A percentile compares a stretch with the other conserved stretches of the same genome.
phyloP scores from a whole-genome alignment of 139 green algal genomes.

The Pleodorina starrii region DNA sequence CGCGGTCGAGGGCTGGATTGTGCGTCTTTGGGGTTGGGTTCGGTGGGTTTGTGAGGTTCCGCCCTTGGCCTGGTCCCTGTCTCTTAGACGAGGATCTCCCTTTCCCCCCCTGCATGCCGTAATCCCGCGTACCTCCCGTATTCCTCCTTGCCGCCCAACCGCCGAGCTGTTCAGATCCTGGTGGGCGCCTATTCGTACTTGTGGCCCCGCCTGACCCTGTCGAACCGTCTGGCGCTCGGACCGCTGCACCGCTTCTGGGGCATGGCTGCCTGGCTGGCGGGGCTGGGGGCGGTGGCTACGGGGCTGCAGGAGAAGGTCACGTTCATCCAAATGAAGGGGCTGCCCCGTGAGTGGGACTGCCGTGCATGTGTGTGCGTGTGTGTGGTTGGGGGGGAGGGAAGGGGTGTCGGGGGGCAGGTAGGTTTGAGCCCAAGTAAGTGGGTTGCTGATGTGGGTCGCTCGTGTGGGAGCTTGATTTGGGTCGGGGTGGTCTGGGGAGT shows the following conservation, averaged over 20 bases:
- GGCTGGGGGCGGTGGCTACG: slow-evolving; percentile 56
- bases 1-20: too few relatives aligned
- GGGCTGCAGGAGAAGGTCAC: slow-evolving; percentile 63
- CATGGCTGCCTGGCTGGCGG: slow-evolving; percentile 50
- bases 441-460: too few relatives aligned
- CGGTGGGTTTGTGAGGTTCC: too few relatives aligned
- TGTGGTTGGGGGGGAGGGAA: too few relatives aligned
- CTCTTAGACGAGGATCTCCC: too few relatives aligned
- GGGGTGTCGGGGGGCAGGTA: too few relatives aligned
- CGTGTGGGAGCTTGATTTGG: too few relatives aligned
- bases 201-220: slow-evolving; percentile 37
- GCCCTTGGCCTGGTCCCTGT: too few relatives aligned
- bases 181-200: slow-evolving; percentile 50
- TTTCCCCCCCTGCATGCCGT: not conserved
- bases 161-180: not conserved
- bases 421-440: too few relatives aligned
- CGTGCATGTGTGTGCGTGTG: too few relatives aligned
- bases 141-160: not conserved
- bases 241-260: slow-evolving; percentile 59
- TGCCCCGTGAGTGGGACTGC: not conserved
- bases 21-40: too few relatives aligned
- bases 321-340: slow-evolving; percentile 54
- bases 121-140: not conserved
- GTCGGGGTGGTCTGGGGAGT: too few relatives aligned
- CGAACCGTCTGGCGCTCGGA: slow-evolving; percentile 45